Evolutionary conservation across 768 basidiomycete species (phyloP).

Genomic region (Tulasnella sp.): DNA sequence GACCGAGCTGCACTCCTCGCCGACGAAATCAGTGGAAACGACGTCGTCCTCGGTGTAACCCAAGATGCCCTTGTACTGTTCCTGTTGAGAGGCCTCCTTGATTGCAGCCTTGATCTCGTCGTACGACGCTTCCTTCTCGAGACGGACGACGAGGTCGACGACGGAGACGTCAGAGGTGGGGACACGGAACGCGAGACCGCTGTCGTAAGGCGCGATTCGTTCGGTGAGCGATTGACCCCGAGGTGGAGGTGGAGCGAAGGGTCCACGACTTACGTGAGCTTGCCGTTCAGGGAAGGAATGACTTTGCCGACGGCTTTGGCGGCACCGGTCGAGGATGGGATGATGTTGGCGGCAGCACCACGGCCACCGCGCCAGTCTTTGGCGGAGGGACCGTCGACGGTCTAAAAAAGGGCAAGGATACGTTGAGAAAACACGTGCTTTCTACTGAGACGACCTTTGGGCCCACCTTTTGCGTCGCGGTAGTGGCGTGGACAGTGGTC

Average conservation of each 20-base stretch:
- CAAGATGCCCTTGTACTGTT: constrained; percentile 53
- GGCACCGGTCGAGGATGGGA: constrained; percentile 96
- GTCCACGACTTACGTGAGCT: constrained; percentile 78
- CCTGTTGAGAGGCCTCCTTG: constrained; percentile 63
- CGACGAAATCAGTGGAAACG: constrained; percentile 90
- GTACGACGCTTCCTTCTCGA: constrained; percentile 76
- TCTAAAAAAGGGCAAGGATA: constrained; percentile 25
- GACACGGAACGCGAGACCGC: constrained; percentile 94
- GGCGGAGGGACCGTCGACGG: constrained; percentile 84
- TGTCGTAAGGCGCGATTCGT: constrained; percentile 22
- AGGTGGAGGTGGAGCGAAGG: too few relatives aligned
- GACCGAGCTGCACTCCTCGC: constrained; percentile 67
- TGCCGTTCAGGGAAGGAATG: constrained; percentile 92
- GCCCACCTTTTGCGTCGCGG: constrained; percentile 67
- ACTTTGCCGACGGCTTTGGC: constrained; percentile 99
- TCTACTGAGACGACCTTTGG: background rate
- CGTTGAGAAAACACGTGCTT: background rate
- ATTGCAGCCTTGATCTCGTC: constrained; percentile 81
- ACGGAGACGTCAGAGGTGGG: constrained; percentile 95
- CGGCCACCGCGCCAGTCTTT: constrained; percentile 99
- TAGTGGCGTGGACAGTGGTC: constrained; percentile 97
- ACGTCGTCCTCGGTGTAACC: constrained; percentile 89
- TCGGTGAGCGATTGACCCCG: too few relatives aligned
- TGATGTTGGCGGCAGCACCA: constrained; percentile 95
- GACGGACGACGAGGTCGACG: constrained; percentile 90